phyloP scores from a whole-genome alignment of 805 yeast genomes.

The Cyberlindnera misumaiensis region DNA sequence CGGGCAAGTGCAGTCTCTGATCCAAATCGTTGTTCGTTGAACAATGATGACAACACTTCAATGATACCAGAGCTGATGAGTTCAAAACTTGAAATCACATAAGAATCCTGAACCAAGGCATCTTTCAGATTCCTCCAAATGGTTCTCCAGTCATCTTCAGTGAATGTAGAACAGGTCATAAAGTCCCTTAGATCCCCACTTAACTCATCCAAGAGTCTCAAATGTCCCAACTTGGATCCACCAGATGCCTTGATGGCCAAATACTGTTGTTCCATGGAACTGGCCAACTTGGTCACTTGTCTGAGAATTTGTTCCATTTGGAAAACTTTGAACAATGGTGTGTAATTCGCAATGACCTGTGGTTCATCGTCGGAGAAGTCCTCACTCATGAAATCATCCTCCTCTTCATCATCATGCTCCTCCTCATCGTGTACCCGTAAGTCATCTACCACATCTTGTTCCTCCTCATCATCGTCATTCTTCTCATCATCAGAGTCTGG shows the following conservation, averaged over 20 bases:
- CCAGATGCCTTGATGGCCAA: constrained; percentile 19
- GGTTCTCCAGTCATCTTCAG: constrained; percentile 25
- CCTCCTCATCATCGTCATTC: constrained; percentile 11
- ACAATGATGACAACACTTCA: constrained; percentile 31
- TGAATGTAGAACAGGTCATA: constrained; percentile 1
- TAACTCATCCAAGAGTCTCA: constrained; percentile 24
- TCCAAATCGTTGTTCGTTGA: constrained; percentile 23
- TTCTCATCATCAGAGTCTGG: constrained; percentile 16
- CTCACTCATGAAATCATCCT: constrained; percentile 4
- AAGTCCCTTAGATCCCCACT: constrained; percentile 13
- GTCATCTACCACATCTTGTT: constrained; percentile 11
- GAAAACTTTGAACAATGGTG: constrained; percentile 5
- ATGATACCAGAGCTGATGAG: constrained; percentile 63
- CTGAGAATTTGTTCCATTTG: constrained; percentile 4
- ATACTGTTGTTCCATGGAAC: constrained; percentile 27
- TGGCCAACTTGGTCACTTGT: constrained; percentile 11
- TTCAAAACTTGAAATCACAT: constrained; percentile 63
- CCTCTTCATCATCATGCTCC: constrained; percentile 15
- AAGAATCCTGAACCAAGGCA: constrained; percentile 26
- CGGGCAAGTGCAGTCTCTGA: constrained; percentile 30
- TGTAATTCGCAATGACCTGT: background rate
- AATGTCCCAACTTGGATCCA: constrained; percentile 21
- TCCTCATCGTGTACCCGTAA: constrained; percentile 22
- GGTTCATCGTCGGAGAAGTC: constrained; percentile 1
- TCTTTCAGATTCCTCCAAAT: constrained; percentile 34